Evolutionary conservation across 2,329 filamentous ascomycete genomes (phyloP).

Genomic region (Curvularia spicifera): DNA sequence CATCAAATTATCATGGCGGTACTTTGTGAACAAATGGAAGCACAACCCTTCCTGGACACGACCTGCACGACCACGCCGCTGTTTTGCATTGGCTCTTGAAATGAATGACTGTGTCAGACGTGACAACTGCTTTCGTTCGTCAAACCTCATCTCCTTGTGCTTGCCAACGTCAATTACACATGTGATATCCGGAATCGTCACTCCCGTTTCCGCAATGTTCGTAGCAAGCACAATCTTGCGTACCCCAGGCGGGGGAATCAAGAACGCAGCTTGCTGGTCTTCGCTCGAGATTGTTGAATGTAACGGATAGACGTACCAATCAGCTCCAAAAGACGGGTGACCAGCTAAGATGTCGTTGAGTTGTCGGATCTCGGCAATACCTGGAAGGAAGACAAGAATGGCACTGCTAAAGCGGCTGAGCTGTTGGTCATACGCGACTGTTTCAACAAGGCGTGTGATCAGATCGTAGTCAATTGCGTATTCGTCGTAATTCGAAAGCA

Average conservation of each 20-base stretch:
- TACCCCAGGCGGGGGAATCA: slow-evolving; percentile 78
- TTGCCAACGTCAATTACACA: slow-evolving; percentile 97
- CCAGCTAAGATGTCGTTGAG: slow-evolving; percentile 85
- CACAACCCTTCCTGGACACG: slow-evolving; percentile 94
- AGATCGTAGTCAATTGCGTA: slow-evolving; percentile 91
- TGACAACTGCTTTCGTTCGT: slow-evolving; percentile 90
- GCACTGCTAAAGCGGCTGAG: slow-evolving; percentile 82
- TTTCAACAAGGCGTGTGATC: slow-evolving; percentile 77
- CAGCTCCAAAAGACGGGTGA: slow-evolving; percentile 73
- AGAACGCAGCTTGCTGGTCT: slow-evolving; percentile 92
- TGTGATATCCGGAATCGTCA: slow-evolving; percentile 97
- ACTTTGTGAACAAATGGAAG: slow-evolving; percentile 93
- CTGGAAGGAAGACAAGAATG: slow-evolving; percentile 91
- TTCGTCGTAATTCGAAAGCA: slow-evolving; percentile 81
- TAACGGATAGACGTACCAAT: slow-evolving; percentile 87
- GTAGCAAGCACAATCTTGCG: slow-evolving; percentile 96
- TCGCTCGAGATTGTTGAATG: slow-evolving; percentile 96
- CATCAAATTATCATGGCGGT: slow-evolving; percentile 83
- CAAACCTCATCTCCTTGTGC: slow-evolving; percentile 96
- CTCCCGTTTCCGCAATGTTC: slow-evolving; percentile 98
- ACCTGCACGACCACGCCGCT: slow-evolving; percentile 89
- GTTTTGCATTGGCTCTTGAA: slow-evolving; percentile 92
- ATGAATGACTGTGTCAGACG: slow-evolving; percentile 93
- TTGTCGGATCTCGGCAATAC: slow-evolving; percentile 88
- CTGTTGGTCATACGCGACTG: slow-evolving; percentile 72